Conservation (phyloP, 371 early-diverging fungal genomes). For the Mortierella polycephala region DNA sequence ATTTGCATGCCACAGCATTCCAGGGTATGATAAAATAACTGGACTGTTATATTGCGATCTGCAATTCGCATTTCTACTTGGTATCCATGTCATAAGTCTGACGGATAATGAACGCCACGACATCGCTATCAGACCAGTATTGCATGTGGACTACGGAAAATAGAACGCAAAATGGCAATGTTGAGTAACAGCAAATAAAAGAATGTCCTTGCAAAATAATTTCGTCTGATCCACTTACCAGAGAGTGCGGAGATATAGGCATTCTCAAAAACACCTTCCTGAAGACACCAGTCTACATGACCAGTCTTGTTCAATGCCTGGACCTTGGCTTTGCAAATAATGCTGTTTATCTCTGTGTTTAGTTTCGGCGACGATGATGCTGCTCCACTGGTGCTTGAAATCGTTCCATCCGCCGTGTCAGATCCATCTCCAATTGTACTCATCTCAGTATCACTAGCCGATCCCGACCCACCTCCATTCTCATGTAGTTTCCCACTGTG, state of each 20-base stretch:
- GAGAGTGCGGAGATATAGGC: conserved; percentile 80
- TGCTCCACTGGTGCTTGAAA: conserved; percentile 22
- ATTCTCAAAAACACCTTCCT: conserved; percentile 83
- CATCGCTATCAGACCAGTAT: conserved; percentile 84
- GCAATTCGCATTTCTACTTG: conserved; percentile 1
- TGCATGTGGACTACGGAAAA: conserved; percentile 69
- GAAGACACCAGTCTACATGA: conserved; percentile 81
- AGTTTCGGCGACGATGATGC: conserved; percentile 14
- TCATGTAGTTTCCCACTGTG: conserved; percentile 28
- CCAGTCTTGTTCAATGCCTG: conserved; percentile 75
- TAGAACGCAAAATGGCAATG: neutral
- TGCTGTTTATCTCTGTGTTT: conserved; percentile 58
- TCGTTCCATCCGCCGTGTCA: conserved; percentile 6
- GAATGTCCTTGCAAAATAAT: neutral
- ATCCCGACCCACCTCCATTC: conserved; percentile 16
- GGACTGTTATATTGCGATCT: too few relatives aligned
- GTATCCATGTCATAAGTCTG: conserved; percentile 57
- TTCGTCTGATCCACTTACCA: conserved; percentile 9
- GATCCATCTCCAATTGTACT: conserved; percentile 44
- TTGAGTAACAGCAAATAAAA: neutral
- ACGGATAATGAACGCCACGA: conserved; percentile 66
- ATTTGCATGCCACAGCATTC: conserved; percentile 95
- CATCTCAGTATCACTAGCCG: conserved; percentile 47
- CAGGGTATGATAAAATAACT: too few relatives aligned
- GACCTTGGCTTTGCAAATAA: conserved; percentile 53